These are phyloP conservation scores for Fusarium sp. DNA, from an alignment of 2,329 filamentous ascomycete genomes.

Conservation along the genomic window DNA sequence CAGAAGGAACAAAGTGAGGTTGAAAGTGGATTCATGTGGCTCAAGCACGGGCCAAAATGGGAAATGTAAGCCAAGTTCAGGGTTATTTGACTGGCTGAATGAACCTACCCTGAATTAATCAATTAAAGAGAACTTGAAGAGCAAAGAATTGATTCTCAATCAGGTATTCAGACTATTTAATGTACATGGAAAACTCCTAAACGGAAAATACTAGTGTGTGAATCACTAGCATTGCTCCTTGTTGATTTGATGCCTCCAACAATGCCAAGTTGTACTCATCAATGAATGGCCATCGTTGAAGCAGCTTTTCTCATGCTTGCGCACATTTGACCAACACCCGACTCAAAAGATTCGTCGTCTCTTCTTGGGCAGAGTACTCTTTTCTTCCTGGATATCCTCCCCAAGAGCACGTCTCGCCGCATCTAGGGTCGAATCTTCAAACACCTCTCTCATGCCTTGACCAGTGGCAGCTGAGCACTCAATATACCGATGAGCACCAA, in stretches of 20 bases:
- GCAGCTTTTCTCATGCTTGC: not conserved
- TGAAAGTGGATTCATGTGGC: slow-evolving; percentile 11
- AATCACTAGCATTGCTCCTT: not conserved
- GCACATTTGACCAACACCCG: not conserved
- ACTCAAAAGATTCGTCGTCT: slow-evolving; percentile 33
- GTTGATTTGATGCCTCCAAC: not conserved
- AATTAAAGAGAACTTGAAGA: not conserved
- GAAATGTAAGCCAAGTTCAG: slow-evolving; percentile 19
- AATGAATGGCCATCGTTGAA: not conserved
- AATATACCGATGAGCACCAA: slow-evolving; percentile 47
- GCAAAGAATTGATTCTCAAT: not conserved
- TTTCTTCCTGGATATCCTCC: slow-evolving; percentile 2
- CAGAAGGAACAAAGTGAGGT: slow-evolving; percentile 2
- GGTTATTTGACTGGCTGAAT: slow-evolving; percentile 4
- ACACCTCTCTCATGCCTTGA: slow-evolving; percentile 48
- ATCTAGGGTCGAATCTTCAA: slow-evolving; percentile 45
- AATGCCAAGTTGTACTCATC: not conserved
- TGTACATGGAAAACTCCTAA: not conserved
- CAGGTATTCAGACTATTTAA: not conserved
- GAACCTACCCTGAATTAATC: not conserved
- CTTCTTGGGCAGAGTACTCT: slow-evolving; percentile 23
- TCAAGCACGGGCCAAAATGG: slow-evolving; percentile 11
- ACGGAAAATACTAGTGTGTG: not conserved
- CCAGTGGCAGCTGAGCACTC: slow-evolving; percentile 54
- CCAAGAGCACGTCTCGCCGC: slow-evolving; percentile 37